Percentiles rank a stretch among this genome's conserved stretches.
Conservation (phyloP, 306 rosid genomes). For the Prunus persica region DNA sequence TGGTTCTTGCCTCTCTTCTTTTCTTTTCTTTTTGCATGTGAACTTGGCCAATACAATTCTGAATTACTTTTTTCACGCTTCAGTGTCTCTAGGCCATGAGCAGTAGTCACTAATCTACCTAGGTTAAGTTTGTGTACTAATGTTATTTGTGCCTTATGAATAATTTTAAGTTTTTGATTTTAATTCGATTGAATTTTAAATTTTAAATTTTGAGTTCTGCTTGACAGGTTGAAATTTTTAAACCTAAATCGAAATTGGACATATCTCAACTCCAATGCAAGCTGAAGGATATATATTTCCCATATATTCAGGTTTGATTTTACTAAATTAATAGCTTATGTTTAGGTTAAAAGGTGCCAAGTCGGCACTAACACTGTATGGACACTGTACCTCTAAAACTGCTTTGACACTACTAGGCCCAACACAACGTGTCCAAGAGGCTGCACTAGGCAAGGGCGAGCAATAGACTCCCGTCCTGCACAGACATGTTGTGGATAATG, state of each 20-base stretch:
- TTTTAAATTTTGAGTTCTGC: background rate
- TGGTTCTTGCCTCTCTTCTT: background rate
- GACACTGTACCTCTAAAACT: background rate
- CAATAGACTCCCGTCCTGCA: background rate
- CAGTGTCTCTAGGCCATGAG: background rate
- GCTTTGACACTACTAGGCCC: no score
- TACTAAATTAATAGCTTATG: background rate
- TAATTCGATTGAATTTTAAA: background rate
- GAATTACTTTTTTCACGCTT: background rate
- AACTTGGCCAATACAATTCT: background rate
- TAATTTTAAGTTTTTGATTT: background rate
- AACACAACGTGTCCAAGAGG: background rate
- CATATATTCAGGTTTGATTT: slow-evolving; percentile 59
- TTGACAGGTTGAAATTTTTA: slow-evolving; percentile 53
- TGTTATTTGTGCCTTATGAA: background rate
- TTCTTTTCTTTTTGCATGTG: background rate
- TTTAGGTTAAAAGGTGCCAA: no score
- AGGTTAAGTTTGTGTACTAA: background rate
- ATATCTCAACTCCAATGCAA: slow-evolving; percentile 40
- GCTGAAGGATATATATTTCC: slow-evolving; percentile 66
- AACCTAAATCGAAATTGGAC: slow-evolving; percentile 32
- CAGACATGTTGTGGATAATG: background rate
- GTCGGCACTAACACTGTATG: background rate
- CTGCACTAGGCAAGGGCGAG: background rate
- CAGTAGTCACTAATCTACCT: background rate